Evolutionary conservation across 1,284 basidiomycete species (phyloP).

Genomic region (Marasmius sp.): DNA sequence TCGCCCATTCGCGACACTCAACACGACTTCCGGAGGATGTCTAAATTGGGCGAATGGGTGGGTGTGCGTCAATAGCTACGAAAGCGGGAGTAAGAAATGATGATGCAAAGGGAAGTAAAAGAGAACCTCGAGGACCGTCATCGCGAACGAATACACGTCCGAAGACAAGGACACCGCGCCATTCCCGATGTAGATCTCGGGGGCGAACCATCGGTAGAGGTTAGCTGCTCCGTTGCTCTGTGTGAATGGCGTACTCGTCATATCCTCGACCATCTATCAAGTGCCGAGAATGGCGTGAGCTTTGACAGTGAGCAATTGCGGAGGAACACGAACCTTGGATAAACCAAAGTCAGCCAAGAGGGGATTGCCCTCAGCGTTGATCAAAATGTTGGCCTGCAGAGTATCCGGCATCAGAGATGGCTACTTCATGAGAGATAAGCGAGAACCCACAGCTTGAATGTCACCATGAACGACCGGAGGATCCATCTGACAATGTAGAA

Average conservation of each 20-base stretch:
- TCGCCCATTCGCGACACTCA: constrained; percentile 39
- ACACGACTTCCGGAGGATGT: constrained; percentile 49
- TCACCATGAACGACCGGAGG: constrained; percentile 55
- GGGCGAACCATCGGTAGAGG: constrained; percentile 47
- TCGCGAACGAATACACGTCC: constrained; percentile 45
- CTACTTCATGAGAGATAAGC: no score
- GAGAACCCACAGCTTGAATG: constrained; percentile 34
- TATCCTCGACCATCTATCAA: constrained; percentile 50
- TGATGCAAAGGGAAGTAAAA: neutral
- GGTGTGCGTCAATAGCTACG: constrained; percentile 48
- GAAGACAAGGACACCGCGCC: constrained; percentile 46
- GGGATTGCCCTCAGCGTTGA: neutral
- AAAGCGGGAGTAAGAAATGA: neutral
- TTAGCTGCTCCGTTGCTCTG: constrained; percentile 37
- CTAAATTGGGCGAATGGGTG: constrained; percentile 47
- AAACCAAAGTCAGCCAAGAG: constrained; percentile 1
- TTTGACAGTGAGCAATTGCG: neutral
- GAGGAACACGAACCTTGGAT: neutral
- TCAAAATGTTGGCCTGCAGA: neutral
- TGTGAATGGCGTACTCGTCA: constrained; percentile 51
- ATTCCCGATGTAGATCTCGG: constrained; percentile 44
- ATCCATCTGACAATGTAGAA: constrained; percentile 44
- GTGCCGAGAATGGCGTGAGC: no score
- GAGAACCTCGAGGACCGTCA: constrained; percentile 44
- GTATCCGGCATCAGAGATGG: constrained; percentile 22